These are phyloP conservation scores for Coemansia sp. DNA, from an alignment of 192 early-diverging fungal species.

Conservation along the genomic window DNA sequence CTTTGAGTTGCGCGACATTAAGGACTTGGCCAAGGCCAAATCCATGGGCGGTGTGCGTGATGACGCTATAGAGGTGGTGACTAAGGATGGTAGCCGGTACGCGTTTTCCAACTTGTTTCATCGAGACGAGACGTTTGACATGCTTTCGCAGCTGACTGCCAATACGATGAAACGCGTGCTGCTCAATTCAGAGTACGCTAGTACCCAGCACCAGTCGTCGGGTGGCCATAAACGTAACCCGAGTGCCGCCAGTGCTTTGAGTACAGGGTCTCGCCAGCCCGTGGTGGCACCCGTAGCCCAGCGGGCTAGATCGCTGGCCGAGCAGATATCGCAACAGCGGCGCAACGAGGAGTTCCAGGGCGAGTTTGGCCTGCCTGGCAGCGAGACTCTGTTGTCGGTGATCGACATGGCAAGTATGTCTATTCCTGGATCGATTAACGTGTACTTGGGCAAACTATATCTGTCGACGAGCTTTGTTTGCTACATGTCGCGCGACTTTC, in stretches of 20 bases:
- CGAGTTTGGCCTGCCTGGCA: constrained; percentile 76
- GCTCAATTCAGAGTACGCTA: constrained; percentile 69
- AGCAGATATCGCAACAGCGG: constrained; percentile 74
- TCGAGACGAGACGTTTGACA: constrained; percentile 94
- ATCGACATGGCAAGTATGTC: constrained; percentile 61
- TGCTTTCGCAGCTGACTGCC: constrained; percentile 88
- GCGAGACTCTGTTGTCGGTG: constrained; percentile 70
- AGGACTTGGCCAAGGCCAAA: constrained; percentile 83
- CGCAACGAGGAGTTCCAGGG: constrained; percentile 74
- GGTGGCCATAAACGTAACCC: constrained; percentile 17
- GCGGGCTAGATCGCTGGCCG: constrained; percentile 44
- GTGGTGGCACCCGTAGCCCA: background rate
- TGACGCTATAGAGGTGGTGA: constrained; percentile 85
- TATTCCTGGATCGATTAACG: constrained; percentile 34
- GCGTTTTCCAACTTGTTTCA: constrained; percentile 95
- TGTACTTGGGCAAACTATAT: constrained; percentile 72
- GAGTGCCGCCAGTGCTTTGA: constrained; percentile 14
- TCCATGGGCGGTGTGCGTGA: constrained; percentile 89
- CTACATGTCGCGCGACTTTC: constrained; percentile 71
- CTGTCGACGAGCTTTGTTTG: constrained; percentile 88
- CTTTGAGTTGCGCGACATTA: constrained; percentile 90
- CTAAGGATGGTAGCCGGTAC: constrained; percentile 79
- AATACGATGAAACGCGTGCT: constrained; percentile 87
- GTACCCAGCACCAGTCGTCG: constrained; percentile 22
- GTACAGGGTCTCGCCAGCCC: background rate